These are phyloP conservation scores for Coprinopsis sp. DNA, from an alignment of 768 basidiomycete genomes.

Conservation along the genomic window DNA sequence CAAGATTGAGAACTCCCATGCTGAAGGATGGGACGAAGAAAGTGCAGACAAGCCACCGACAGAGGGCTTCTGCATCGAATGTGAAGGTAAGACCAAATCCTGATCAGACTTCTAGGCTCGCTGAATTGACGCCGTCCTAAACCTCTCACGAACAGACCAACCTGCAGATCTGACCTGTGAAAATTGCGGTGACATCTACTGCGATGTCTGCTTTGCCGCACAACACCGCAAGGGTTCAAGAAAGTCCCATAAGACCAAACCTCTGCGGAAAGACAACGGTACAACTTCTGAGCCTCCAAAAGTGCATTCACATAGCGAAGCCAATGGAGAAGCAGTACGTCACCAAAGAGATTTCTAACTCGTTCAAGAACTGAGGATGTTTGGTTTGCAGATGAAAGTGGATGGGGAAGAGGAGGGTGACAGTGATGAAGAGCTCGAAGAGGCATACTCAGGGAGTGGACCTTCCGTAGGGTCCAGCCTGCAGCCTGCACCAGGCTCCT, in stretches of 20 bases:
- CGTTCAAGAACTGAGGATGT: background rate
- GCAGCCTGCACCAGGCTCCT: slow-evolving; percentile 54
- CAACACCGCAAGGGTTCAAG: slow-evolving; percentile 81
- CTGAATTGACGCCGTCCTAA: background rate
- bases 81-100: slow-evolving; percentile 58
- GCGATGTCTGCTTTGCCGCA: slow-evolving; percentile 82
- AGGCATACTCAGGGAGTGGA: slow-evolving; percentile 30
- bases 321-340: slow-evolving; percentile 30
- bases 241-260: slow-evolving; percentile 51
- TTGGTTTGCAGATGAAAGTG: slow-evolving; percentile 40
- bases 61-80: slow-evolving; percentile 78
- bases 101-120: background rate
- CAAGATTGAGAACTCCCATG: slow-evolving; percentile 49
- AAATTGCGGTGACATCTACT: slow-evolving; percentile 67
- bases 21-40: slow-evolving; percentile 69
- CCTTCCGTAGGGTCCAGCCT: slow-evolving; percentile 24
- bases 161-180: slow-evolving; percentile 74
- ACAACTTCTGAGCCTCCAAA: slow-evolving; percentile 16
- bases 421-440: slow-evolving; percentile 35
- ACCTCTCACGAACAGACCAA: slow-evolving; percentile 52
- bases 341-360: slow-evolving; percentile 8
- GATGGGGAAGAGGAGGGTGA: slow-evolving; percentile 21
- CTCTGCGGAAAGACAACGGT: slow-evolving; percentile 30
- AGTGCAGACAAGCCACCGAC: slow-evolving; percentile 37
- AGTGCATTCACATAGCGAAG: background rate